Evolutionary conservation across 306 rosid genomes (phyloP), one percentile per base, ranked within the genome.

Genomic region (Trifolium pratense): DNA sequence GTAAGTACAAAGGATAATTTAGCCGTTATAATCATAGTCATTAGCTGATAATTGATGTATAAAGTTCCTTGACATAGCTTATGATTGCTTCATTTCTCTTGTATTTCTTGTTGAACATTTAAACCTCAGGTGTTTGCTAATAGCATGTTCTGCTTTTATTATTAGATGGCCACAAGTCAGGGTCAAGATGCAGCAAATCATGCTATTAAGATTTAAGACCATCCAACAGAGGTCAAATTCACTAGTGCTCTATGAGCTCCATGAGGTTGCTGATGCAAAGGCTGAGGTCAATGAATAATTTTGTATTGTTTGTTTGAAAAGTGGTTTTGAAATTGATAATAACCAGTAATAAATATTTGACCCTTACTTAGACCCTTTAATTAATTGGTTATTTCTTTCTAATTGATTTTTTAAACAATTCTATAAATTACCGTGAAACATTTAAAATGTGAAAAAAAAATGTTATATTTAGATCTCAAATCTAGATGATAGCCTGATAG

Each of bases 111-210:
- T 65, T 25, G 78, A 63, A 66, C 9, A 26, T 31, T 70, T 76
- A 60, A 49, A 51, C 18, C 20, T 8, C 1, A 7, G 51, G 52
- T 71, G 46, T 66, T 76, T 56, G 37, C 36, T 73, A 14, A 62
- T 62, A 51, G 15, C 25, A 23, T 77, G 76, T 45, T 59, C 53
- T 78, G 68, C 61, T 31, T 37, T 76, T 75, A 52, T 46, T 39
- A 69, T 77, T 72, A 89, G 91, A 79, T 55, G 92, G 89, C 26
- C 92, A 80, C 56, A 48, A 77, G 32, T 48, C 82, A 13, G 97
- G 97, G 69, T 87, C 90, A 85, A 75, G 94, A 91, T 73, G 97
- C 97, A 20, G 94, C 97, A 40, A 63, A 87, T 78, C 97, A 91
- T 73, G 97, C 94, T 68, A 52, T 91, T 25, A 80, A n/a, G n/a